A percentile compares a stretch with the other conserved stretches of the same genome.
These are phyloP conservation scores for Xylaria scruposa DNA, from an alignment of 495 filamentous ascomycete species.

Conservation along the genomic window DNA sequence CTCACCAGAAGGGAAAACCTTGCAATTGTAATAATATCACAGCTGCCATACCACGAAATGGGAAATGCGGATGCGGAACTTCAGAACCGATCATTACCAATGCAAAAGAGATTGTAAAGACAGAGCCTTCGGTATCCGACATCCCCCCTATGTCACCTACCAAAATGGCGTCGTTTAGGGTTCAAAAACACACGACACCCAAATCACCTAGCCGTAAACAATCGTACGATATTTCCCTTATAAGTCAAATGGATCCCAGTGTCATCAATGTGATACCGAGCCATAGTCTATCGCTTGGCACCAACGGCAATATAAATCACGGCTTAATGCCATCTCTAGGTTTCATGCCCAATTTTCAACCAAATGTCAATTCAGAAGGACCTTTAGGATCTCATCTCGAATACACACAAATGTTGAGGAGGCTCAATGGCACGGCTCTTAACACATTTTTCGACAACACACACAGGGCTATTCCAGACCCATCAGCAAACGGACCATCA, in stretches of 20 bases:
- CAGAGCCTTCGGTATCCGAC: constrained; percentile 32
- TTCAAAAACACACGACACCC: constrained; percentile 45
- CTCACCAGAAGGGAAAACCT: constrained; percentile 67
- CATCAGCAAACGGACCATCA: constrained; percentile 19
- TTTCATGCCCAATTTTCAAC: constrained; percentile 11
- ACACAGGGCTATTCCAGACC: background rate
- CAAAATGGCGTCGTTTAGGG: constrained; percentile 47
- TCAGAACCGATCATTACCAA: constrained; percentile 25
- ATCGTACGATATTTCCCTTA: constrained; percentile 48
- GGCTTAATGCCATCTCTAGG: background rate
- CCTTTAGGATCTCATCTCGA: constrained; percentile 3
- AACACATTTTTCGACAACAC: constrained; percentile 14
- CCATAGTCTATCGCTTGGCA: constrained; percentile 8
- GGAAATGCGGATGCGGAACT: constrained; percentile 54
- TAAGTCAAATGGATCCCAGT: constrained; percentile 55
- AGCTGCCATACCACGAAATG: constrained; percentile 59
- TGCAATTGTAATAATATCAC: constrained; percentile 58
- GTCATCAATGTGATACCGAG: constrained; percentile 26
- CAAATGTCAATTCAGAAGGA: constrained; percentile 4
- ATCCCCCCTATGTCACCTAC: constrained; percentile 42
- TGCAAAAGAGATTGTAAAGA: constrained; percentile 35
- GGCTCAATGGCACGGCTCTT: constrained; percentile 16
- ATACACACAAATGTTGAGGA: constrained; percentile 17
- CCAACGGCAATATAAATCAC: constrained; percentile 10
- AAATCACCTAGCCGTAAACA: constrained; percentile 49